Evolutionary conservation across 768 basidiomycete species (phyloP).

Genomic region (Termitomyces titanicus): DNA sequence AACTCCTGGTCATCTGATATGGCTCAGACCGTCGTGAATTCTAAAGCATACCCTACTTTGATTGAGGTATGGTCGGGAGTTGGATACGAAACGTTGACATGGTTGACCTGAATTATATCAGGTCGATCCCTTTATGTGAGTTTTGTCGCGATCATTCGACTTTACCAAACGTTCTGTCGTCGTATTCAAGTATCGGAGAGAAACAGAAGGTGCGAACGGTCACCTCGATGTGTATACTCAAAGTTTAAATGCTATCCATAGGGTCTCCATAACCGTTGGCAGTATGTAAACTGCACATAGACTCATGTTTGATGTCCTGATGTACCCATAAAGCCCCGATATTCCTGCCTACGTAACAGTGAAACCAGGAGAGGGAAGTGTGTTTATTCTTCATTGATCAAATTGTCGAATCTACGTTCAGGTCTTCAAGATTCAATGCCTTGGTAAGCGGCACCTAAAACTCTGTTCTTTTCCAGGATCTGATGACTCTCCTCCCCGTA

Average conservation of each 20-base stretch:
- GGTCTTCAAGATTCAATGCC: conserved; percentile 70
- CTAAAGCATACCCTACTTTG: conserved; percentile 54
- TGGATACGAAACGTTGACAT: not conserved
- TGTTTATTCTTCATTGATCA: not conserved
- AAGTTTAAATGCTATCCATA: too few species aligned
- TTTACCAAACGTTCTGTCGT: not conserved
- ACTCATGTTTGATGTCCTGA: not conserved
- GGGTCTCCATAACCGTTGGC: conserved; percentile 60
- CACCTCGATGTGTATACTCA: too few species aligned
- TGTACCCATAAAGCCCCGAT: conserved; percentile 41
- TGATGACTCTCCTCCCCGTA: conserved; percentile 56
- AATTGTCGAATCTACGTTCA: conserved; percentile 17
- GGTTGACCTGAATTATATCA: conserved; percentile 21
- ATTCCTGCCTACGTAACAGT: conserved; percentile 59
- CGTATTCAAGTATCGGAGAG: conserved; percentile 33
- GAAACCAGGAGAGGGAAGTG: conserved; percentile 52
- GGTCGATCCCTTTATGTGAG: conserved; percentile 71
- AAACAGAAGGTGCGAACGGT: conserved; percentile 51
- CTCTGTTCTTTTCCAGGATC: too few species aligned
- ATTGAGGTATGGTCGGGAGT: conserved; percentile 39
- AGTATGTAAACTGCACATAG: conserved; percentile 36
- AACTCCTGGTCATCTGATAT: too few species aligned
- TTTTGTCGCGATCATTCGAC: not conserved
- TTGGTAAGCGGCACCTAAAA: conserved; percentile 37
- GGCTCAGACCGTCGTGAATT: conserved; percentile 57